phyloP scores from a whole-genome alignment of 106 monocot species.

The Alisma plantagoaquatica region DNA sequence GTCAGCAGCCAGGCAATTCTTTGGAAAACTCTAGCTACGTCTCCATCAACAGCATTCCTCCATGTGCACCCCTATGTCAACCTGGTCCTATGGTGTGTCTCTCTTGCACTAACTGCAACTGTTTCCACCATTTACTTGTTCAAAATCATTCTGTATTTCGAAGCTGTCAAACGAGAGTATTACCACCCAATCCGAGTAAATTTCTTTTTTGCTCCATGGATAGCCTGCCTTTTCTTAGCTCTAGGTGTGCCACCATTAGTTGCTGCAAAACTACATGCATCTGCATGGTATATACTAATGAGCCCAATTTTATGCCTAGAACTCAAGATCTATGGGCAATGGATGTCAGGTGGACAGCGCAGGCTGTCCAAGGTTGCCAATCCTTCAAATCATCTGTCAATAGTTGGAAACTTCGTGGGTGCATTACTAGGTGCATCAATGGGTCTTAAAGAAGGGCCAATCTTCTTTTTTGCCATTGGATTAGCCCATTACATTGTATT shows the following conservation, averaged over 20 bases:
- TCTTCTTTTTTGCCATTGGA: conserved; percentile 73
- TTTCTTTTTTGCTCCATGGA: conserved; percentile 27
- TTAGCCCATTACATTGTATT: conserved; percentile 72
- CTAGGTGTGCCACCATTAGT: conserved; percentile 44
- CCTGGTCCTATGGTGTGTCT: conserved; percentile 14
- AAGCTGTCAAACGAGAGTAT: conserved; percentile 17
- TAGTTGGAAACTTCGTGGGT: conserved; percentile 85
- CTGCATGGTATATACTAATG: conserved; percentile 68
- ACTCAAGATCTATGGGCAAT: conserved; percentile 58
- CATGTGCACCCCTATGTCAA: conserved; percentile 7
- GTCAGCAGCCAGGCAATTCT: conserved; percentile 25
- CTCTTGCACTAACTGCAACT: conserved; percentile 1
- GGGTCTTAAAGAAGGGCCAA: conserved; percentile 21
- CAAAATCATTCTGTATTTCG: conserved; percentile 16
- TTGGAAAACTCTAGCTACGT: conserved; percentile 14
- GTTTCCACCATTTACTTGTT: conserved; percentile 12
- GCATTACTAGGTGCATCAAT: conserved; percentile 67
- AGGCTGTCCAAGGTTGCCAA: conserved; percentile 51
- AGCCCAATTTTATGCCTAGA: conserved; percentile 66
- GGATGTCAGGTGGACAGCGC: conserved; percentile 26
- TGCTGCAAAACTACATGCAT: conserved; percentile 13
- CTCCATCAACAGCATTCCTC: conserved; percentile 12
- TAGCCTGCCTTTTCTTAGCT: conserved; percentile 49
- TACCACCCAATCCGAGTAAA: conserved; percentile 17
- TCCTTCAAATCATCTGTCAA: conserved; percentile 67